A percentile compares a stretch with the other conserved stretches of the same genome.
Conservation (phyloP, 305 asterid species). For the Rubia tinctorum region DNA sequence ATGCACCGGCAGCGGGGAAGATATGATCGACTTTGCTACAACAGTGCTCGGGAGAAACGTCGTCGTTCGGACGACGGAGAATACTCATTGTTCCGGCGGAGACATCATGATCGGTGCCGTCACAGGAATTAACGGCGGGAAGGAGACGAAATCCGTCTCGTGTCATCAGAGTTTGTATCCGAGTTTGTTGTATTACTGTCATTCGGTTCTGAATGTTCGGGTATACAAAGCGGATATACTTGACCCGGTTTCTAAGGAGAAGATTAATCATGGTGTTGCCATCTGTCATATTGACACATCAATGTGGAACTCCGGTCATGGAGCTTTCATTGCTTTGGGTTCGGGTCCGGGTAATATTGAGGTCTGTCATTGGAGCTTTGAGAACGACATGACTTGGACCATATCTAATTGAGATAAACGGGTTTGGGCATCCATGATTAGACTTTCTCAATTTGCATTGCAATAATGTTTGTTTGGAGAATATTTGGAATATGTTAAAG, state of each 20-base stretch:
- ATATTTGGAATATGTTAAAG: too few relatives aligned
- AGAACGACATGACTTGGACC: slow-evolving; percentile 83
- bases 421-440: not conserved
- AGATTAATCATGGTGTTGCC: slow-evolving; percentile 71
- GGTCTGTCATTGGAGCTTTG: slow-evolving; percentile 90
- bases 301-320: slow-evolving; percentile 71
- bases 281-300: slow-evolving; percentile 78
- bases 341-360: slow-evolving; percentile 71
- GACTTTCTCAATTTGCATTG: too few relatives aligned
- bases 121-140: slow-evolving; percentile 59
- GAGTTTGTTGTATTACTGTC: slow-evolving; percentile 73
- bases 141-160: slow-evolving; percentile 67
- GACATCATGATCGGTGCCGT: slow-evolving; percentile 48
- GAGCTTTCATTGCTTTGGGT: slow-evolving; percentile 69
- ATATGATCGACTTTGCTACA: slow-evolving; percentile 82
- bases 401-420: slow-evolving; percentile 29
- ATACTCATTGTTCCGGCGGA: slow-evolving; percentile 40
- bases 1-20: slow-evolving; percentile 68
- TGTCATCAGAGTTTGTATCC: slow-evolving; percentile 87
- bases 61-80: slow-evolving; percentile 50
- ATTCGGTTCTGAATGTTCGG: slow-evolving; percentile 84
- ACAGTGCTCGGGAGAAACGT: slow-evolving; percentile 61
- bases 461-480: too few relatives aligned
- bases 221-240: slow-evolving; percentile 77
- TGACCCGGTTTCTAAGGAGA: slow-evolving; percentile 44